Evolutionary conservation across 768 basidiomycete genomes (phyloP), one percentile per base, ranked within the genome.

Genomic region (Collybia mongolica): DNA sequence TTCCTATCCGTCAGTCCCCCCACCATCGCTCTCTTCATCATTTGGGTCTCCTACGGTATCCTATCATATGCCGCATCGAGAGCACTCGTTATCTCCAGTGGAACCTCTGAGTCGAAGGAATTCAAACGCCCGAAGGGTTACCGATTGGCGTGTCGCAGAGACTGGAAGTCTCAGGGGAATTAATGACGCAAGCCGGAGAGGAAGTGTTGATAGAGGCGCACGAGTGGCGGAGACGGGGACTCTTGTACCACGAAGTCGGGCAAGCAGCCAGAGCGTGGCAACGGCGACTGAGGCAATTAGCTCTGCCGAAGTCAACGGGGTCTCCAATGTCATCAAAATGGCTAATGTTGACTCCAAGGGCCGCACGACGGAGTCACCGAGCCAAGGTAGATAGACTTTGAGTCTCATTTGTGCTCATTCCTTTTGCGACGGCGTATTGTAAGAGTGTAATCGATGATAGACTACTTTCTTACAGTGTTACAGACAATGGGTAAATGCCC

Each of bases 1-100:
- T 44, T 79, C 88, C 4, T 93, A 93, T 58, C 90, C 90, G 0
- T 84, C 83, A 5, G 91, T 92, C 0, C 90, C 91, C 2, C 90
- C 90, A 9, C 90, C 90, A 2, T 88, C 87, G 1, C 66, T 90
- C 22, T 88, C 86, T 5, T 88, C 86, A 6, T 88, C 87, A 8
- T 85, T 89, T 56, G 90, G 90, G 12, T 86, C 85, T 5, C 84
- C 87, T 6, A 75, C 73, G 20, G 74, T 80, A 15, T 71, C 78
- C 11, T 76, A 72, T 54, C 67, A 72, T 50, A 72, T 73, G 48
- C 70, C 75, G 14, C 69, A 68, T 47, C 69, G 77, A n/a, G 81
- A 82, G n/a, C 67, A 63, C 17, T 75, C 77, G 8, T 53, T 67
- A 39, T 80, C 77, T 8, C 80, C 82, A 5, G 69, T 67, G n/a